Evolutionary conservation across 2,329 filamentous ascomycete species (phyloP).

Genomic region (Xylariaceae sp.): DNA sequence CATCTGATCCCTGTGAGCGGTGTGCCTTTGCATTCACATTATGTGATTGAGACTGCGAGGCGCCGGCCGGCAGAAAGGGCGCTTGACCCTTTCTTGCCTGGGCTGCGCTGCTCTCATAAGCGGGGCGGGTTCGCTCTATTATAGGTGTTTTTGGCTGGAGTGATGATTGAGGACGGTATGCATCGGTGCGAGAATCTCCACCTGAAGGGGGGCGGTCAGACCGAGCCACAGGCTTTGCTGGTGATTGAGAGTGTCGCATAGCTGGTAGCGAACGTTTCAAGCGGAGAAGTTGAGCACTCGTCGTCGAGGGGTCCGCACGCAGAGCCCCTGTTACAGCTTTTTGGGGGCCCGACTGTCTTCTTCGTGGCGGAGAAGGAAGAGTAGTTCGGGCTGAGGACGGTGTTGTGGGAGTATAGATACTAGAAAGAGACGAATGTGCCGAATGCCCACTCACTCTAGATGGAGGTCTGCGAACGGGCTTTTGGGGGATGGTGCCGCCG

Average conservation of each 20-base stretch:
- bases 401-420: slow-evolving; percentile 56
- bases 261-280: slow-evolving; percentile 61
- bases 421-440: slow-evolving; percentile 61
- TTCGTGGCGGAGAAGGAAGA: slow-evolving; percentile 54
- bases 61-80: slow-evolving; percentile 76
- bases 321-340: slow-evolving; percentile 51
- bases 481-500: slow-evolving; percentile 60
- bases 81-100: slow-evolving; percentile 54
- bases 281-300: slow-evolving; percentile 58
- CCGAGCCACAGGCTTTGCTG: slow-evolving; percentile 45
- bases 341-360: slow-evolving; percentile 49
- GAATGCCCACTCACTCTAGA: slow-evolving; percentile 62
- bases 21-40: slow-evolving; percentile 67
- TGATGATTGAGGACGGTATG: slow-evolving; percentile 44
- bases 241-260: slow-evolving; percentile 48
- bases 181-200: slow-evolving; percentile 48
- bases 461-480: slow-evolving; percentile 54
- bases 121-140: slow-evolving; percentile 48
- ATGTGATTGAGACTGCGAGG: slow-evolving; percentile 68
- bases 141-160: slow-evolving; percentile 66
- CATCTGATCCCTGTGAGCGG: slow-evolving; percentile 55
- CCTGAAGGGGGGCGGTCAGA: slow-evolving; percentile 57
- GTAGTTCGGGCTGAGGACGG: slow-evolving; percentile 49
- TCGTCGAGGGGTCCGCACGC: slow-evolving; percentile 57
- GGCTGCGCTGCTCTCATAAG: slow-evolving; percentile 47